Base-by-base conservation (phyloP, 768 basidiomycete species). In the Podaxis sp. region DNA sequence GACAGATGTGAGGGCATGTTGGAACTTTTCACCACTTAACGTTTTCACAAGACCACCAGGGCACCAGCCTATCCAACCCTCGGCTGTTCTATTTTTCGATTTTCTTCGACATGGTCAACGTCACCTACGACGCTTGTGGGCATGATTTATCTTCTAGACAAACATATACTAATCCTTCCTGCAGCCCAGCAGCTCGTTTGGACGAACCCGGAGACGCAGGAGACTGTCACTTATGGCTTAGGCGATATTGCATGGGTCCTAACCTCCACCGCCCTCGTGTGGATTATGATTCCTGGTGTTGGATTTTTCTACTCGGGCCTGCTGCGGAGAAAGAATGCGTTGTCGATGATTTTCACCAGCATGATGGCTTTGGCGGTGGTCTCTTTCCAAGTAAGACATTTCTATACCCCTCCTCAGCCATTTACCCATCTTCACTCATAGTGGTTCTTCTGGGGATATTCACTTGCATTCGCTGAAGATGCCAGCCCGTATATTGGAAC, bases 371-470 rank as follows among this genome's bases (percentile, higher is more conserved):
- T 94, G 12, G 94, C 88, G 0, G 83, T 91, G 67, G 91, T 94
- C 36, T 88, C 88, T 3, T 94, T 94, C 78, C 90, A 94, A 80
- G 93, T 92, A 64, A 63, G 85, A n/a, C 65, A 43, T 24, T 54
- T 27, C 25, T 29, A 43, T 13, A 25, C 17, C 37, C 50, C 43
- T 9, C 43, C 12, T 52, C 40, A 6, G 51, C 49, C 33, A 22
- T 7, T 5, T 33, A 49, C n/a, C 43, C 67, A 67, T 19, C 69
- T 3, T 24, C 41, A 7, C 36, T 64, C 63, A 15, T 65, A 94
- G 89, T 96, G 94, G 94, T 95, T 94, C 80, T 95, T 96, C 82
- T 97, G 96, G 96, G 96, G 96, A 2, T 98, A 83, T 77, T 95
- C 94, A 1, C 80, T 98, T 24, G 85, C 96, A 0, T 98, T 98